Percentiles rank a stretch among this genome's conserved stretches.
Conservation (phyloP, 2,329 filamentous ascomycete genomes). For the Alternaria sp. region DNA sequence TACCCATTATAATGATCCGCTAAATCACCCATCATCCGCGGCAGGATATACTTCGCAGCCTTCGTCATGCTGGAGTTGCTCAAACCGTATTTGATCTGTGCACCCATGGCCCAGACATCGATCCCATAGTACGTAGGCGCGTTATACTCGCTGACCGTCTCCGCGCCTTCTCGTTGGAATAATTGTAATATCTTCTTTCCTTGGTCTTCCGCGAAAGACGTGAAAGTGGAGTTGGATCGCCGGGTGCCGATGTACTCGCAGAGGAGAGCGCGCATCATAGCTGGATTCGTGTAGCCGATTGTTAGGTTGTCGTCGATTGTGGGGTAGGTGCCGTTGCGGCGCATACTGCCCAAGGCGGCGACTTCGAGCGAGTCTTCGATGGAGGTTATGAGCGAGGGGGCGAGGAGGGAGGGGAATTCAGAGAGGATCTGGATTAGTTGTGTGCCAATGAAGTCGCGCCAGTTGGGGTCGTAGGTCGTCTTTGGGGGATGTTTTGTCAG, state of each 20-base stretch:
- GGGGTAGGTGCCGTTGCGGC: constrained; percentile 50
- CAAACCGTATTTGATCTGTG: constrained; percentile 49
- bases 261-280: constrained; percentile 50
- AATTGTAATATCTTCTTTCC: constrained; percentile 18
- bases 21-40: constrained; percentile 45
- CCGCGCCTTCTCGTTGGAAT: constrained; percentile 36
- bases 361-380: constrained; percentile 49
- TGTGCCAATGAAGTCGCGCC: constrained; percentile 49
- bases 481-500: background rate
- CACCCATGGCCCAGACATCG: constrained; percentile 50
- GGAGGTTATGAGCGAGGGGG: constrained; percentile 37
- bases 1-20: constrained; percentile 48
- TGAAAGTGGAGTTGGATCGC: constrained; percentile 46
- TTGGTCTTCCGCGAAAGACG: constrained; percentile 36
- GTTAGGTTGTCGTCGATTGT: constrained; percentile 46
- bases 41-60: constrained; percentile 38
- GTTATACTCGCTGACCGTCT: constrained; percentile 51
- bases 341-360: constrained; percentile 50
- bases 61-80: constrained; percentile 37
- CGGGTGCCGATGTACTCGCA: constrained; percentile 53
- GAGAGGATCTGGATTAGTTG: constrained; percentile 48
- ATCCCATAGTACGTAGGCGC: constrained; percentile 53
- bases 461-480: constrained; percentile 38
- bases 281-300: constrained; percentile 52
- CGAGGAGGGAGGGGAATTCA: constrained; percentile 43